phyloP scores from a whole-genome alignment of 2,329 filamentous ascomycete genomes.

The Talaromyces atroroseus region DNA sequence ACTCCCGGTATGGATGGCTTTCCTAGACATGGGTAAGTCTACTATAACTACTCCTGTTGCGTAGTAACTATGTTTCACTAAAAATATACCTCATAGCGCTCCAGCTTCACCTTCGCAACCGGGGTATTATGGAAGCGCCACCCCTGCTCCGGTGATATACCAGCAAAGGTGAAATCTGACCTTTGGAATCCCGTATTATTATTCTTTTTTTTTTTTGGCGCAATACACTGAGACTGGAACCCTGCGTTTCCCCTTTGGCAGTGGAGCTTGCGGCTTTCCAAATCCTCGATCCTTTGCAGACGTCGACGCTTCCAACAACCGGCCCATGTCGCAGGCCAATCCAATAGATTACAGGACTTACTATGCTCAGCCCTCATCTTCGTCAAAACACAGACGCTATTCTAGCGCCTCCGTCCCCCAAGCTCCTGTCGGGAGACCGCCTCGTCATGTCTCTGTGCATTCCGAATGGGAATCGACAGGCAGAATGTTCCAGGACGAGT shows the following conservation, averaged over 20 bases:
- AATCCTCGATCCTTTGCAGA: slow-evolving; percentile 23
- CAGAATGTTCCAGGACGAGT: slow-evolving; percentile 26
- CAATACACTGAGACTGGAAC: slow-evolving; percentile 15
- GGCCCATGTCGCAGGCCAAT: slow-evolving; percentile 17
- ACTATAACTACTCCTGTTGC: neutral
- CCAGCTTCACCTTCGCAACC: slow-evolving; percentile 20
- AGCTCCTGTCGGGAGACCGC: slow-evolving; percentile 26
- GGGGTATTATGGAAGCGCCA: slow-evolving; percentile 24
- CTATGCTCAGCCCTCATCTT: slow-evolving; percentile 25
- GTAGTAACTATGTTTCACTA: neutral
- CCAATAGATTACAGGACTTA: slow-evolving; percentile 28
- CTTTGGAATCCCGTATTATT: neutral
- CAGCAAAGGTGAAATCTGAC: slow-evolving; percentile 31
- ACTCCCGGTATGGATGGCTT: slow-evolving; percentile 28
- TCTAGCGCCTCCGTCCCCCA: slow-evolving; percentile 28
- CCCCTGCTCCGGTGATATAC: slow-evolving; percentile 27
- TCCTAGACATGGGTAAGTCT: slow-evolving; percentile 32
- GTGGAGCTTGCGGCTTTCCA: slow-evolving; percentile 27
- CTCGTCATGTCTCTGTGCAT: slow-evolving; percentile 26
- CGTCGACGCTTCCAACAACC: slow-evolving; percentile 22
- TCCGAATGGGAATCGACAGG: slow-evolving; percentile 29
- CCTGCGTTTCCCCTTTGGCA: slow-evolving; percentile 18
- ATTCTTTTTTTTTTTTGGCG: neutral
- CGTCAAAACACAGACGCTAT: slow-evolving; percentile 23
- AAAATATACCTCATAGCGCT: neutral